These are phyloP conservation scores for Colletotrichum eleusines DNA, from an alignment of 2,329 filamentous ascomycete genomes.

Conservation along the genomic window DNA sequence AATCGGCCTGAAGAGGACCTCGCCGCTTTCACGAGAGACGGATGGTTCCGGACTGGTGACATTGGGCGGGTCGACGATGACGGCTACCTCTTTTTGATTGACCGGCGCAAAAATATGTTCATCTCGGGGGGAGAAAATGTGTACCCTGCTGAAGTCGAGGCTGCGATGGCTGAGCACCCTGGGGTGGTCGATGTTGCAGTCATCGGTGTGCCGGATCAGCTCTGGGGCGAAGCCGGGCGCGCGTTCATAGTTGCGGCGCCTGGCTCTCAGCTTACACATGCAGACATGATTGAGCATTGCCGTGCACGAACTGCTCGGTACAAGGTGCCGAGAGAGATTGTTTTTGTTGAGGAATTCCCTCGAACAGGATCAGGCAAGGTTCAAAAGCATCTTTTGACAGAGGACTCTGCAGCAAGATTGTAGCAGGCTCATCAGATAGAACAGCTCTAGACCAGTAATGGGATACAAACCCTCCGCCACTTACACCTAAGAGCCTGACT, in stretches of 20 bases:
- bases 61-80: constrained; percentile 33
- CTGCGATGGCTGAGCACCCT: constrained; percentile 21
- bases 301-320: constrained; percentile 21
- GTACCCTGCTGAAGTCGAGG: constrained; percentile 37
- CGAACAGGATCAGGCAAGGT: constrained; percentile 35
- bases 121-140: constrained; percentile 39
- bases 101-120: constrained; percentile 37
- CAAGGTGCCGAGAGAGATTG: constrained; percentile 29
- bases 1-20: constrained; percentile 28
- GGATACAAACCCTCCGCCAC: neutral
- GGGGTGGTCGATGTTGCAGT: constrained; percentile 24
- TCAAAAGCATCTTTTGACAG: constrained; percentile 24
- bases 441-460: no score
- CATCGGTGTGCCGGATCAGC: constrained; percentile 23
- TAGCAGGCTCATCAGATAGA: neutral
- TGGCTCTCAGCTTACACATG: neutral
- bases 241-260: constrained; percentile 21
- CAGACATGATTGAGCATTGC: constrained; percentile 14
- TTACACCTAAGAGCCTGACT: neutral
- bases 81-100: constrained; percentile 29
- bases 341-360: constrained; percentile 23
- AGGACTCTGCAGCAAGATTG: constrained; percentile 21
- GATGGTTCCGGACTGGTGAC: constrained; percentile 41
- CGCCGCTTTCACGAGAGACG: constrained; percentile 30
- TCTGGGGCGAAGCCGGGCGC: constrained; percentile 37